Evolutionary conservation across 306 rosid genomes (phyloP).

Genomic region (peach (Prunus persica)): DNA sequence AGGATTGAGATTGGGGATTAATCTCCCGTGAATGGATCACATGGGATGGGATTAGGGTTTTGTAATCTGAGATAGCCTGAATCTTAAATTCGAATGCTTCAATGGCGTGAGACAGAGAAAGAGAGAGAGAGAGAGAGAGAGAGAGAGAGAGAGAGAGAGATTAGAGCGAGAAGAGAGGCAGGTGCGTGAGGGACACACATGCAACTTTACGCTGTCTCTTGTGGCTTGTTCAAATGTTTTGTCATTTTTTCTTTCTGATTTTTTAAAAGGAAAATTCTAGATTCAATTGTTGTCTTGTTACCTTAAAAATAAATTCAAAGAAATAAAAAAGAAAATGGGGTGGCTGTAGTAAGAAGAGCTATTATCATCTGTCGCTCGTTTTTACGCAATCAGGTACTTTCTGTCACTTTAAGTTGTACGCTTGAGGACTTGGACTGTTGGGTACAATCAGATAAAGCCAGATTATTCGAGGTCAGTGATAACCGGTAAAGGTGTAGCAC

Average conservation of each 20-base stretch:
- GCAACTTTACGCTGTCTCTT: slow-evolving; percentile 24
- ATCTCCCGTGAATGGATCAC: background rate
- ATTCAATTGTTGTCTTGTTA: background rate
- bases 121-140: too few relatives aligned
- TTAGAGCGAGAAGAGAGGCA: background rate
- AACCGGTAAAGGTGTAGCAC: background rate
- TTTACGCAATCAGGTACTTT: background rate
- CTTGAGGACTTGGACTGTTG: background rate
- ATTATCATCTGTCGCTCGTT: background rate
- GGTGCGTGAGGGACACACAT: slow-evolving; percentile 20
- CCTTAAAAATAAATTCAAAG: background rate
- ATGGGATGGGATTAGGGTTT: slow-evolving; percentile 25
- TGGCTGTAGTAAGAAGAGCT: background rate
- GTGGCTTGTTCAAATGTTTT: background rate
- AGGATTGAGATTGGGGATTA: background rate
- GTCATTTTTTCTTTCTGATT: background rate
- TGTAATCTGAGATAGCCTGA: slow-evolving; percentile 26
- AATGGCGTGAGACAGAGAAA: slow-evolving; percentile 31
- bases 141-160: background rate
- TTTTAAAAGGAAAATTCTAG: background rate
- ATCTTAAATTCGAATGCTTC: slow-evolving; percentile 24
- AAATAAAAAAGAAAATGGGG: too few relatives aligned
- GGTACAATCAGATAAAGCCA: background rate
- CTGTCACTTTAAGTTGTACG: background rate
- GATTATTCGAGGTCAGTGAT: too few relatives aligned